A percentile compares a stretch with the other conserved stretches of the same genome.
phyloP scores from a whole-genome alignment of 164 flowering plant species.

The Magnolia changhungtana region DNA sequence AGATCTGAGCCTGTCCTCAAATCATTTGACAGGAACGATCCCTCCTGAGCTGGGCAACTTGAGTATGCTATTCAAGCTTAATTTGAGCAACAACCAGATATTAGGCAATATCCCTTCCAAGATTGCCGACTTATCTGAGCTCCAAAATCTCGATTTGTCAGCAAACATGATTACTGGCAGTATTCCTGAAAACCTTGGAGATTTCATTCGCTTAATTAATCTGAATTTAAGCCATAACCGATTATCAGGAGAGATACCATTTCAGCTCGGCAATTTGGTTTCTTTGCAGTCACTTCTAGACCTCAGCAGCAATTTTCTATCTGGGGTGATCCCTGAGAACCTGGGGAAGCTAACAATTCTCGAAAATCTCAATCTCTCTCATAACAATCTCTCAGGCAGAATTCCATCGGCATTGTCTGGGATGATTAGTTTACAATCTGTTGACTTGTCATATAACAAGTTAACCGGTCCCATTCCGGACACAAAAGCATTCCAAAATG shows the following conservation, averaged over 20 bases:
- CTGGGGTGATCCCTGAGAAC: slow-evolving; percentile 19
- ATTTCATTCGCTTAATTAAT: slow-evolving; percentile 13
- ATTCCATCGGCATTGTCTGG: slow-evolving; percentile 16
- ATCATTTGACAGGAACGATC: slow-evolving; percentile 19
- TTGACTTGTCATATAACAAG: slow-evolving; percentile 26
- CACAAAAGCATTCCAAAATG: slow-evolving; percentile 8
- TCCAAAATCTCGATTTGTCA: slow-evolving; percentile 22
- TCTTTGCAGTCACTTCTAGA: slow-evolving; percentile 17
- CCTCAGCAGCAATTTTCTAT: slow-evolving; percentile 24
- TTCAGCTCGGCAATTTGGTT: slow-evolving; percentile 21
- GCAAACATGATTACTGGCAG: slow-evolving; percentile 16
- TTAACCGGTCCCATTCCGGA: slow-evolving; percentile 29
- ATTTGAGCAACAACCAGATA: slow-evolving; percentile 26
- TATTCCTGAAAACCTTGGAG: slow-evolving; percentile 26
- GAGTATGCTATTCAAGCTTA: slow-evolving; percentile 12
- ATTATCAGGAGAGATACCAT: slow-evolving; percentile 26
- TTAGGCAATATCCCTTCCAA: slow-evolving; percentile 23
- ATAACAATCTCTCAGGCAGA: slow-evolving; percentile 22
- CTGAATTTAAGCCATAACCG: slow-evolving; percentile 20
- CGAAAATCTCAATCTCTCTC: slow-evolving; percentile 23
- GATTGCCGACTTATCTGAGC: slow-evolving; percentile 12
- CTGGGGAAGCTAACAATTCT: slow-evolving; percentile 16
- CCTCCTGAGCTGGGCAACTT: slow-evolving; percentile 18
- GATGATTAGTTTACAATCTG: slow-evolving; percentile 13
- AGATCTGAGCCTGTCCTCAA: slow-evolving; percentile 19